A percentile compares a stretch with the other conserved stretches of the same genome.
These are phyloP conservation scores for Friedmanniomyces simplex DNA, from an alignment of 495 filamentous ascomycete species.

Conservation along the genomic window DNA sequence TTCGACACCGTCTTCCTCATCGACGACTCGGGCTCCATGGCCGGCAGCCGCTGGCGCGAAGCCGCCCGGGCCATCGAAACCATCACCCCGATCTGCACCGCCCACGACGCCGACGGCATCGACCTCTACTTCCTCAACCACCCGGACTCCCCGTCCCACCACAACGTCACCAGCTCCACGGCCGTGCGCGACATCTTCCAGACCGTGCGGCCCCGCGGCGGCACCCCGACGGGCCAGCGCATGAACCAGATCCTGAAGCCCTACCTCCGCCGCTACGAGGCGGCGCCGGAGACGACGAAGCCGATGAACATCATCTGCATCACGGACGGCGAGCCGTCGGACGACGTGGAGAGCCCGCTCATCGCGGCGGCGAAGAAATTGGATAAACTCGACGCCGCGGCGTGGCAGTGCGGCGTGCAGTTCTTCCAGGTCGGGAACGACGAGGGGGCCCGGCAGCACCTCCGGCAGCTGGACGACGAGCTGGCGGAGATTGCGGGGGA, in stretches of 20 bases:
- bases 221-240: slow-evolving; percentile 66
- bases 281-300: slow-evolving; percentile 46
- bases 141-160: slow-evolving; percentile 36
- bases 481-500: slow-evolving; percentile 42
- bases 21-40: slow-evolving; percentile 87
- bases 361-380: slow-evolving; percentile 55
- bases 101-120: slow-evolving; percentile 78
- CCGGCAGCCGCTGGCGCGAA: slow-evolving; percentile 66
- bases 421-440: slow-evolving; percentile 94
- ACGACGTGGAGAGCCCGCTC: slow-evolving; percentile 69
- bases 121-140: slow-evolving; percentile 90
- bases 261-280: slow-evolving; percentile 44
- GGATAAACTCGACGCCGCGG: slow-evolving; percentile 58
- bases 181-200: slow-evolving; percentile 58
- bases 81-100: slow-evolving; percentile 78
- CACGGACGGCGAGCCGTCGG: slow-evolving; percentile 79
- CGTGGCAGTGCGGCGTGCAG: slow-evolving; percentile 88
- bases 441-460: slow-evolving; percentile 46
- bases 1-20: slow-evolving; percentile 94
- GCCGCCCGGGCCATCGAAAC: slow-evolving; percentile 57
- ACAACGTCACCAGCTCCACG: slow-evolving; percentile 42
- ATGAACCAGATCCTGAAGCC: slow-evolving; percentile 64
- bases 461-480: slow-evolving; percentile 71
- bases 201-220: slow-evolving; percentile 49
- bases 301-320: slow-evolving; percentile 91